Base-by-base conservation (phyloP, 1,284 basidiomycete species). In the Rhodotorula mucilaginosa region DNA sequence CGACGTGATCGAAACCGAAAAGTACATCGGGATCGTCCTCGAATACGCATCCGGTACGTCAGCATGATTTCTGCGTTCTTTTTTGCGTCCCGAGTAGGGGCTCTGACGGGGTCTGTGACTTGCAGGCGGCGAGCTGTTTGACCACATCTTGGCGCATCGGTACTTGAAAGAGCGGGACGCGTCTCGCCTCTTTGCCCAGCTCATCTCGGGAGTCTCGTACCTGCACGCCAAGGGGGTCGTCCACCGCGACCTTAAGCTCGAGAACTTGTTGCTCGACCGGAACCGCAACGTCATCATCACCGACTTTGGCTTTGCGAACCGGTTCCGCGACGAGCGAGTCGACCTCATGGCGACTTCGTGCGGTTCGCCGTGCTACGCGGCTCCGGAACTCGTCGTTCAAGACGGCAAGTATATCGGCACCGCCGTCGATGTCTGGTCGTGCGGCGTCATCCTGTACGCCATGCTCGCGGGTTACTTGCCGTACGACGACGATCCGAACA, bases 371-470 rank as follows among this genome's bases (percentile, higher is more conserved):
- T 99, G 97, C 82, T 99, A 99, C 81, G 97, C 97, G 7, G 97
- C 97, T 0, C 97, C 97, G 0, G 97, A 99, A 81, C 87, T 99
- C n/a, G 97, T 99, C 80, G 95, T 99, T 73, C 93, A 92, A 58
- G 97, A 99, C 80, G 97, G 97, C 46, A 86, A 95, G 21, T 99
- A 99, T 79, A 93, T 97, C 52, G 97, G 97, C 31, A 93, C 92
- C n/a, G 95, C 97, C 2, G 97, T 99, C 71, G 97, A 99, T 79
- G 96, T 99, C 78, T 99, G 97, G 97, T 93, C 91, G 19, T 99
- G 97, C 78, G 97, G 97, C 74, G 97, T 99, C 75, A 99, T 99
- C 78, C 87, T 99, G 10, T 99, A 98, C 81, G 97, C 97, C 68
- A 99, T 99, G 96, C 88, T 99, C 18, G 94, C 96, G 2, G 97